Evolutionary conservation across 2,329 filamentous ascomycete genomes (phyloP).

Genomic region (Fusarium sp.): DNA sequence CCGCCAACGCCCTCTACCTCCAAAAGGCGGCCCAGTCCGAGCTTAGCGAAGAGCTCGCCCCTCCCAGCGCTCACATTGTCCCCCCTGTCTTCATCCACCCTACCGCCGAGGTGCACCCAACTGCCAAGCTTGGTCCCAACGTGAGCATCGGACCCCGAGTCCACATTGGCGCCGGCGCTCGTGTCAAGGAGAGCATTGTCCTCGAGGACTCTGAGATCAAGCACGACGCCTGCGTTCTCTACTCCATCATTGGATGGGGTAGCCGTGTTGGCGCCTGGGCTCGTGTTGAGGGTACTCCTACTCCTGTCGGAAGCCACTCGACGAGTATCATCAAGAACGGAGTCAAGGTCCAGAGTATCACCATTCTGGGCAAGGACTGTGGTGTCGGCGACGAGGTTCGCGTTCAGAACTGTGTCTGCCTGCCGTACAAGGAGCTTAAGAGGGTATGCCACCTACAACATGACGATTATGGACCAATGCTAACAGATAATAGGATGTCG

Average conservation of each 20-base stretch:
- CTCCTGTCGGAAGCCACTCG: constrained; percentile 85
- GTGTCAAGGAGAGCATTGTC: constrained; percentile 96
- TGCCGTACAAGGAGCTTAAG: constrained; percentile 99
- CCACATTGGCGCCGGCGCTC: constrained; percentile 84
- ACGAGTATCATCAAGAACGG: constrained; percentile 98
- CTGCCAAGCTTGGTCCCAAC: constrained; percentile 96
- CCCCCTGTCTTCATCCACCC: constrained; percentile 97
- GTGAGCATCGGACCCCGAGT: constrained; percentile 95
- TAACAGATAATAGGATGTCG: constrained; percentile 74
- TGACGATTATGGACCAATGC: not conserved
- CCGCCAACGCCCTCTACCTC: constrained; percentile 95
- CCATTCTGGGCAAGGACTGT: constrained; percentile 97
- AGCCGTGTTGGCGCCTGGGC: constrained; percentile 98
- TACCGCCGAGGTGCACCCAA: constrained; percentile 88
- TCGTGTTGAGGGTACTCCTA: constrained; percentile 94
- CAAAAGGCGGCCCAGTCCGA: constrained; percentile 89
- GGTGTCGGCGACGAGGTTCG: constrained; percentile 92
- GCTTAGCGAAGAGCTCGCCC: constrained; percentile 79
- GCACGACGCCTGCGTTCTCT: constrained; percentile 95
- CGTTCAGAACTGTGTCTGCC: constrained; percentile 97
- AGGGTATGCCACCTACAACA: constrained; percentile 68
- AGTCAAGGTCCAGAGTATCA: constrained; percentile 98
- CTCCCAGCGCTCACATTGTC: constrained; percentile 87
- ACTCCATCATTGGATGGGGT: constrained; percentile 97
- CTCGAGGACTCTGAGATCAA: constrained; percentile 95